Evolutionary conservation across 192 early-diverging fungal species (phyloP).

Genomic region (Backusella macrospora): DNA sequence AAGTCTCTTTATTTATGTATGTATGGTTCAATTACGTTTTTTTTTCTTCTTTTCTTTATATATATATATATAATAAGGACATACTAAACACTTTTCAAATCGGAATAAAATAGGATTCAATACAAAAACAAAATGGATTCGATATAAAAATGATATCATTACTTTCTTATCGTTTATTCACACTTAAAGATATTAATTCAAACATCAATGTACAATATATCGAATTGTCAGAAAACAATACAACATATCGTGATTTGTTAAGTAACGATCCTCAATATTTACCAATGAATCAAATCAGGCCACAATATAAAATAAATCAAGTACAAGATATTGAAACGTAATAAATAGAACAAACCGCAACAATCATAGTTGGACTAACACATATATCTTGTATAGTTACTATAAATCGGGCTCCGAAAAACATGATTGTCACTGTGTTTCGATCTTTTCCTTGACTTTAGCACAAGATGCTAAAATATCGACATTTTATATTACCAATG

Average conservation of each 20-base stretch:
- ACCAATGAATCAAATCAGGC: background rate
- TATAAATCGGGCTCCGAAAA: conserved; percentile 7
- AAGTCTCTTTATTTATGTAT: background rate
- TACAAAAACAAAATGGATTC: conserved; percentile 1
- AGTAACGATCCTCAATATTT: background rate
- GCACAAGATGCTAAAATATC: background rate
- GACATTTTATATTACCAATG: conserved; percentile 6
- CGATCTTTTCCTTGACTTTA: conserved; percentile 12
- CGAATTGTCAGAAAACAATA: background rate
- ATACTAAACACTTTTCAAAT: too few relatives aligned
- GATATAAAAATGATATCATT: background rate
- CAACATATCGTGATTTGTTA: background rate
- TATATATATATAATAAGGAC: too few relatives aligned
- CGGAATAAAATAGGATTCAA: background rate
- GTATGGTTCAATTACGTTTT: background rate
- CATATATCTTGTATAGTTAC: background rate
- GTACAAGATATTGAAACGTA: conserved; percentile 9
- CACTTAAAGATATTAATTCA: background rate
- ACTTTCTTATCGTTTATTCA: background rate
- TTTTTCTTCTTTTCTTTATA: too few relatives aligned
- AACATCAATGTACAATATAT: conserved; percentile 8
- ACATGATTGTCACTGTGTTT: background rate
- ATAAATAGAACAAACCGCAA: background rate
- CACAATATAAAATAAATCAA: background rate
- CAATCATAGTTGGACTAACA: background rate